Percentiles rank a stretch among this genome's conserved stretches.
Evolutionary conservation across 331 rosid species (phyloP).

Genomic region (Malus hybrid): DNA sequence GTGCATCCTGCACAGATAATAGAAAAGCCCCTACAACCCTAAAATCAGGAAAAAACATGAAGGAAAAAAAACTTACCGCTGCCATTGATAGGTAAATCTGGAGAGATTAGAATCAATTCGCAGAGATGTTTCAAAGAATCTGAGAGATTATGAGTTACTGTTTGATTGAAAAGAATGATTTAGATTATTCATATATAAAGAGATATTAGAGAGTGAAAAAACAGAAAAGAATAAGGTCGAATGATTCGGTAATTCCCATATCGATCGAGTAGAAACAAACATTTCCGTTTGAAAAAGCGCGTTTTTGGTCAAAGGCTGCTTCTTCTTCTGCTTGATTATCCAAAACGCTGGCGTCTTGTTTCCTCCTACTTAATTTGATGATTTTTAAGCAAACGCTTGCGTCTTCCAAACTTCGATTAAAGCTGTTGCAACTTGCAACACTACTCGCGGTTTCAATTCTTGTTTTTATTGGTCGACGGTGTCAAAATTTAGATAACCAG

Average conservation of each 20-base stretch:
- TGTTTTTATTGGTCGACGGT: neutral
- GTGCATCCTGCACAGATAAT: neutral
- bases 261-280: neutral
- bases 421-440: neutral
- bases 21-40: neutral
- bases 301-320: neutral
- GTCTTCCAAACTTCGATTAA: neutral
- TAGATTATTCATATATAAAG: neutral
- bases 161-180: neutral
- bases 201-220: no score
- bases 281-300: neutral
- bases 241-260: neutral
- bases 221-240: neutral
- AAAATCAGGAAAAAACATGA: neutral
- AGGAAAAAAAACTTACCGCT: neutral
- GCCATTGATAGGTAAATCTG: conserved; percentile 1
- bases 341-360: neutral
- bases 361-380: neutral
- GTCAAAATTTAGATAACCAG: neutral
- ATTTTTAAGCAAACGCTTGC: neutral
- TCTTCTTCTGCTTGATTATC: neutral
- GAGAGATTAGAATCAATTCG: neutral
- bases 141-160: neutral
- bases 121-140: neutral
- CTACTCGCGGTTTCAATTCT: neutral